phyloP scores from a whole-genome alignment of 345 rosid species.

The Luvunga scandens region DNA sequence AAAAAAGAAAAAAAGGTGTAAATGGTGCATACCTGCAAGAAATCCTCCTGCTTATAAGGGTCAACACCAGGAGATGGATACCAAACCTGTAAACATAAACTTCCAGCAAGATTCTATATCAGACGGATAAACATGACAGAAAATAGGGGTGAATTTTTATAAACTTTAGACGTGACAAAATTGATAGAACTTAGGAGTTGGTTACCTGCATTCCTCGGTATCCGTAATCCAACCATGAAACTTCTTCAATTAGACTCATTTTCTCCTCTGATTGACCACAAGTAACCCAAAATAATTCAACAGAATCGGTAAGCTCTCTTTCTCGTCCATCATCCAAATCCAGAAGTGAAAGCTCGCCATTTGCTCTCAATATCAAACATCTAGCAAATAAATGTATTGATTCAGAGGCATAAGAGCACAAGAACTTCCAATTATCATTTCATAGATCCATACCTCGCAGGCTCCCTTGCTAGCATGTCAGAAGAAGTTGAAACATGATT shows the following conservation, averaged over 20 bases:
- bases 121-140: conserved; percentile 32
- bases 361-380: conserved; percentile 87
- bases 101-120: conserved; percentile 47
- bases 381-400: conserved; percentile 38
- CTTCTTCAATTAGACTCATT: conserved; percentile 85
- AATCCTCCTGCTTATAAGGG: conserved; percentile 91
- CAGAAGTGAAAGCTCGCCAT: conserved; percentile 93
- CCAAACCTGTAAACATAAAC: conserved; percentile 85
- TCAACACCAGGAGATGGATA: conserved; percentile 93
- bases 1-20: background rate
- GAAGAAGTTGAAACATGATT: conserved; percentile 47
- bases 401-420: conserved; percentile 28
- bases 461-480: conserved; percentile 57
- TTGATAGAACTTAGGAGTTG: conserved; percentile 12
- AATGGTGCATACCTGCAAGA: conserved; percentile 71
- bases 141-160: conserved; percentile 2
- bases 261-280: conserved; percentile 92
- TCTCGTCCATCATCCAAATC: conserved; percentile 98
- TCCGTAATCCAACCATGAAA: conserved; percentile 98
- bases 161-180: background rate
- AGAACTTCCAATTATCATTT: conserved; percentile 13
- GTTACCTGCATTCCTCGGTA: conserved; percentile 98
- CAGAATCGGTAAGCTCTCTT: conserved; percentile 91
- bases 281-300: conserved; percentile 97
- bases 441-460: conserved; percentile 62